phyloP scores from a whole-genome alignment of 805 yeast genomes.

The Sugiyamaella lignohabitans region DNA sequence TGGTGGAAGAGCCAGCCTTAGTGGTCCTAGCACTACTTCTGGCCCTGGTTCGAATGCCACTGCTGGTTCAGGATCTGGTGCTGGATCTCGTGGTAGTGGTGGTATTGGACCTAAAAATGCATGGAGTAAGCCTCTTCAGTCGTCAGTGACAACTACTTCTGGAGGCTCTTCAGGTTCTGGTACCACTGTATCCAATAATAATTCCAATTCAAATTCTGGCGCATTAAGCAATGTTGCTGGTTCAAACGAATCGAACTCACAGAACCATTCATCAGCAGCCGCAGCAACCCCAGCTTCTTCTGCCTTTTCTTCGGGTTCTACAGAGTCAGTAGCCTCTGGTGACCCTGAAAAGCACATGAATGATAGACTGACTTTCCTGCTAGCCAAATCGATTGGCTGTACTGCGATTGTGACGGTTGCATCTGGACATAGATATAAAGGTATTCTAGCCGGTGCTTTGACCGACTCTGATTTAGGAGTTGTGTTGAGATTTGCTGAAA shows the following conservation, averaged over 20 bases:
- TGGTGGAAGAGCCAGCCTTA: background rate
- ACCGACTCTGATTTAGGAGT: conserved; percentile 47
- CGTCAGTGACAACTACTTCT: background rate
- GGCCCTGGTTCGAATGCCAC: background rate
- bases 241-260: background rate
- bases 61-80: background rate
- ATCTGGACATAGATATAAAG: conserved; percentile 54
- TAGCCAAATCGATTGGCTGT: conserved; percentile 56
- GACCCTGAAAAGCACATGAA: conserved; percentile 36
- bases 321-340: conserved; percentile 13
- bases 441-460: conserved; percentile 46
- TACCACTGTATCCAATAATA: background rate
- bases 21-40: background rate
- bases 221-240: background rate
- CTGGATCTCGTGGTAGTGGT: background rate
- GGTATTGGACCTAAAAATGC: background rate
- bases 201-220: background rate
- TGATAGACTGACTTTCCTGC: conserved; percentile 50
- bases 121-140: conserved; percentile 1
- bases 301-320: background rate
- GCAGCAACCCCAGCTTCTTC: background rate
- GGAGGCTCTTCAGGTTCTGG: background rate
- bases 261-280: too few species aligned
- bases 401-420: conserved; percentile 51
- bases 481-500: conserved; percentile 47